Conservation (phyloP, 2,329 filamentous ascomycete genomes). For the Phaeosphaeria sp. region DNA sequence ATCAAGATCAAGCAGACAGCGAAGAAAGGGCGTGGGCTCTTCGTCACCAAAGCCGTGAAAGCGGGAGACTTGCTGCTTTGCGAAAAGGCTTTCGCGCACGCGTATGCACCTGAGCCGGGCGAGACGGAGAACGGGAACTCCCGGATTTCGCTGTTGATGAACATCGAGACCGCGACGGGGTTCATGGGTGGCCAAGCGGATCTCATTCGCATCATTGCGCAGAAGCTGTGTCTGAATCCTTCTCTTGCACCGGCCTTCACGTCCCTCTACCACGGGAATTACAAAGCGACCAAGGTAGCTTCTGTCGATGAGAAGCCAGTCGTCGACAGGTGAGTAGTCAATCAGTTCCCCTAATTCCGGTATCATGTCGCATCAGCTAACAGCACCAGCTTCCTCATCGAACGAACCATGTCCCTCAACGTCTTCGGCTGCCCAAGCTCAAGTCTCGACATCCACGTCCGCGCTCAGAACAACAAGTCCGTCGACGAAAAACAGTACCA, state of each 20-base stretch:
- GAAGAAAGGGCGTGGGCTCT: slow-evolving; percentile 57
- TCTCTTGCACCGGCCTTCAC: slow-evolving; percentile 42
- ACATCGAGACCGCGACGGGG: slow-evolving; percentile 40
- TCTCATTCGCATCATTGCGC: slow-evolving; percentile 51
- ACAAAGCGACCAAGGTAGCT: slow-evolving; percentile 29
- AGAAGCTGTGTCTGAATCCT: slow-evolving; percentile 57
- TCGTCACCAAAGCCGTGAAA: slow-evolving; percentile 56
- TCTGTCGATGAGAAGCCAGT: not conserved
- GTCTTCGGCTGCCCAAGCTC: slow-evolving; percentile 49
- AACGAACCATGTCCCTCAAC: slow-evolving; percentile 54
- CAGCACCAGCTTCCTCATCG: slow-evolving; percentile 55
- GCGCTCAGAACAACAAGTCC: slow-evolving; percentile 3
- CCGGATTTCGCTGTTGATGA: slow-evolving; percentile 46
- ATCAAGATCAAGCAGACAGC: slow-evolving; percentile 50
- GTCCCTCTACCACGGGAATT: slow-evolving; percentile 48
- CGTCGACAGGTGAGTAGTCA: not conserved
- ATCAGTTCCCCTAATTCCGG: slow-evolving; percentile 36
- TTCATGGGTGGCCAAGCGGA: slow-evolving; percentile 50
- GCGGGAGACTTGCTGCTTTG: slow-evolving; percentile 41
- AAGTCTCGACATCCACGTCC: slow-evolving; percentile 16
- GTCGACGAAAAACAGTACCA: slow-evolving; percentile 3
- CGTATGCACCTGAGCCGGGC: slow-evolving; percentile 28
- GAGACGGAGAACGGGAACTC: slow-evolving; percentile 4
- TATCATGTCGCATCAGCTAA: slow-evolving; percentile 45
- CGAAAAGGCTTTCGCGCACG: slow-evolving; percentile 62